These are phyloP conservation scores for Penicillium sp. DNA, from an alignment of 2,329 filamentous ascomycete species.

Conservation along the genomic window DNA sequence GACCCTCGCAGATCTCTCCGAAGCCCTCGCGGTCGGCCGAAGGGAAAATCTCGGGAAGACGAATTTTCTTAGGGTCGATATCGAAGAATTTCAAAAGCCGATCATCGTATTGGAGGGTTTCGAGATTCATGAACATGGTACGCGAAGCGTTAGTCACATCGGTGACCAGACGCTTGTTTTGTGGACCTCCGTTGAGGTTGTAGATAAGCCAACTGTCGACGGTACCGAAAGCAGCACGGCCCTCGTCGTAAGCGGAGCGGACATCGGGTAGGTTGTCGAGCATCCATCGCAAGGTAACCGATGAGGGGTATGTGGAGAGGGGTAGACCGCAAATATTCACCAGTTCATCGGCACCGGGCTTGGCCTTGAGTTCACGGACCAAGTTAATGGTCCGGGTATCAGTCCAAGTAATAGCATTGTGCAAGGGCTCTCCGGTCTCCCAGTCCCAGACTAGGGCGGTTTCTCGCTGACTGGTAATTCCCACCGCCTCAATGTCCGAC, in stretches of 20 bases:
- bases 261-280: conserved; percentile 70
- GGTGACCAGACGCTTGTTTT: conserved; percentile 72
- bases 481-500: conserved; percentile 71
- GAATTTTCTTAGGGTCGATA: conserved; percentile 69
- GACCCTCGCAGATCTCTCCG: conserved; percentile 64
- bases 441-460: conserved; percentile 84
- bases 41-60: conserved; percentile 78
- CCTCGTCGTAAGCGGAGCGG: conserved; percentile 71
- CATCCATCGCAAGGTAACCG: conserved; percentile 82
- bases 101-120: conserved; percentile 77
- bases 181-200: conserved; percentile 70
- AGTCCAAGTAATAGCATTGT: conserved; percentile 88
- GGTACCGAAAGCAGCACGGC: conserved; percentile 78
- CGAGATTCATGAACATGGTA: conserved; percentile 93
- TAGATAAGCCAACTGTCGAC: conserved; percentile 88
- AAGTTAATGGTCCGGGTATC: conserved; percentile 77
- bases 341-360: conserved; percentile 67
- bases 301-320: conserved; percentile 84
- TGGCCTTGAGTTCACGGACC: conserved; percentile 72
- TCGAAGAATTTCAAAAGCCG: conserved; percentile 75
- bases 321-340: conserved; percentile 75
- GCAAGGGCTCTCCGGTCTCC: conserved; percentile 73
- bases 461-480: conserved; percentile 89
- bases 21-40: conserved; percentile 75
- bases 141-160: conserved; percentile 85